A percentile compares a stretch with the other conserved stretches of the same genome.
Conservation (phyloP, 352 stramenopile genomes). For the Globisporangium lucens region DNA sequence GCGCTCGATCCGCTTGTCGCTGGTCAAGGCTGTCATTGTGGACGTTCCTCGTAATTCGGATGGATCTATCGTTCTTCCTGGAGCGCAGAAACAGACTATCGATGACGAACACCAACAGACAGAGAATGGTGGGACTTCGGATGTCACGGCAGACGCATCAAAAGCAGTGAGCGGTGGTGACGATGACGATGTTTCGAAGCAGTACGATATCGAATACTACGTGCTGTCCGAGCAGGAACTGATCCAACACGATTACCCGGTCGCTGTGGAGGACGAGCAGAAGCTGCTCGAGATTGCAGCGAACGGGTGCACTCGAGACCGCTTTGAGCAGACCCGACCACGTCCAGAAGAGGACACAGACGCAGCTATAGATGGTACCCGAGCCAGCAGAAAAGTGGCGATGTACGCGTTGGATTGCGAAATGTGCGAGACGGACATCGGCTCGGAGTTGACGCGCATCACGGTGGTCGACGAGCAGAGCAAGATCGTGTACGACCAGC, state of each 20-base stretch:
- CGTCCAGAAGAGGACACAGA: conserved; percentile 16
- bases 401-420: conserved; percentile 87
- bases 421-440: conserved; percentile 88
- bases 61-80: conserved; percentile 33
- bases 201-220: conserved; percentile 41
- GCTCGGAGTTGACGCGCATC: conserved; percentile 79
- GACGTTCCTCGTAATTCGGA: conserved; percentile 49
- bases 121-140: background rate
- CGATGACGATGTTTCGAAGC: conserved; percentile 10
- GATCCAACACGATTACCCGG: conserved; percentile 65
- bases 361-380: conserved; percentile 3
- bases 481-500: conserved; percentile 72
- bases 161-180: conserved; percentile 11
- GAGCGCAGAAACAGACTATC: conserved; percentile 12
- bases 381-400: conserved; percentile 9
- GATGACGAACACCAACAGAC: background rate
- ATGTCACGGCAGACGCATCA: conserved; percentile 7
- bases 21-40: conserved; percentile 55
- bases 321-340: conserved; percentile 49
- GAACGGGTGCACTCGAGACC: conserved; percentile 45
- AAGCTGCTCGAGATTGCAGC: conserved; percentile 46
- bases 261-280: conserved; percentile 62
- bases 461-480: conserved; percentile 66
- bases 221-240: conserved; percentile 63
- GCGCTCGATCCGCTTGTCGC: conserved; percentile 57